A percentile compares a stretch with the other conserved stretches of the same genome.
phyloP scores from a whole-genome alignment of 345 rosid genomes.

The Euphorbia tirucalli region DNA sequence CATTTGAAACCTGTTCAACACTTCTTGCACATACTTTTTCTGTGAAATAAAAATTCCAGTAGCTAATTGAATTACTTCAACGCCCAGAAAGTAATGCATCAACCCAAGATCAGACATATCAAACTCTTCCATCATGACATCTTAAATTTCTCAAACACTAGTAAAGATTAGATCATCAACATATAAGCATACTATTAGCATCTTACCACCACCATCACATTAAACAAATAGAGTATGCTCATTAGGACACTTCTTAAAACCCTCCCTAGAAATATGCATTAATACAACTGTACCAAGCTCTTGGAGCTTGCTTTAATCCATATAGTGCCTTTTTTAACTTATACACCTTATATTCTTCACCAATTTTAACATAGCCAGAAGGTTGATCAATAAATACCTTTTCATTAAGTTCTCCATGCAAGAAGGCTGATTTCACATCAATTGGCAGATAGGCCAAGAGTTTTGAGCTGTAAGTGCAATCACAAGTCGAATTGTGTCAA shows the following conservation, averaged over 20 bases:
- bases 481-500: not conserved
- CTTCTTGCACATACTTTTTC: not conserved
- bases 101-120: not conserved
- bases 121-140: not conserved
- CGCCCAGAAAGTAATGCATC: not conserved
- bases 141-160: not conserved
- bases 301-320: not conserved
- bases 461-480: not conserved
- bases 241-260: not conserved
- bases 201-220: not conserved
- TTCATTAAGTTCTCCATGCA: not conserved
- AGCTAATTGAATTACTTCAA: not conserved
- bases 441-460: not conserved
- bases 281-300: not conserved
- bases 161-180: not conserved
- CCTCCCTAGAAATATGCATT: not conserved
- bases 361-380: not conserved
- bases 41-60: not conserved
- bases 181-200: not conserved
- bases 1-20: not conserved
- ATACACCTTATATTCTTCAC: not conserved
- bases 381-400: not conserved
- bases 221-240: not conserved
- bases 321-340: not conserved
- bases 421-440: not conserved